Percentiles rank a stretch among this genome's conserved stretches.
These are phyloP conservation scores for Lathyrus oleraceus DNA, from an alignment of 306 rosid genomes.

Conservation along the genomic window DNA sequence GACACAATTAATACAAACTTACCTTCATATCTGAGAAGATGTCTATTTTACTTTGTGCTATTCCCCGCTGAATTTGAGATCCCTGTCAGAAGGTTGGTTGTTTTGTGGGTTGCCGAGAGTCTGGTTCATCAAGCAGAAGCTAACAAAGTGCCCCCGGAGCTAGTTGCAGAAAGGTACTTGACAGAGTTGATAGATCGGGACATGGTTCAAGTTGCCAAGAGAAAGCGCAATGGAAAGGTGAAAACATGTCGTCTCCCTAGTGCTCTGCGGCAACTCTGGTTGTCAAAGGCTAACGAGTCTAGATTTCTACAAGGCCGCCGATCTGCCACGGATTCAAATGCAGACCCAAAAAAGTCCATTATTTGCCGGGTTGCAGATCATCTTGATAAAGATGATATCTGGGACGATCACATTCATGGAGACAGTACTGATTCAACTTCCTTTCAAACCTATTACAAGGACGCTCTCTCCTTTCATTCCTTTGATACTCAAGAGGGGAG, in stretches of 20 bases:
- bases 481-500: conserved; percentile 44
- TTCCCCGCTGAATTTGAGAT: conserved; percentile 40
- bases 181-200: conserved; percentile 33
- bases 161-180: conserved; percentile 28
- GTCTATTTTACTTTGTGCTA: conserved; percentile 21
- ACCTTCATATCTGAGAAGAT: conserved; percentile 11
- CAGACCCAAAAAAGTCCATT: not conserved
- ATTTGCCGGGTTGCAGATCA: conserved; percentile 15
- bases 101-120: conserved; percentile 46
- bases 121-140: not conserved
- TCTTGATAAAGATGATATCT: not conserved
- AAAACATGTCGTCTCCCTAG: conserved; percentile 38
- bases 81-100: conserved; percentile 42
- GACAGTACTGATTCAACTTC: not conserved
- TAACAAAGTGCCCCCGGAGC: conserved; percentile 14
- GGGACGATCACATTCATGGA: conserved; percentile 26
- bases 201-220: conserved; percentile 31
- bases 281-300: not conserved
- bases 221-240: conserved; percentile 38
- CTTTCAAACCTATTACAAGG: not conserved
- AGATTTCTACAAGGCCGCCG: not conserved
- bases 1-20: not conserved
- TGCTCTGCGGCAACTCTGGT: conserved; percentile 5
- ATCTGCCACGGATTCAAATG: not conserved
- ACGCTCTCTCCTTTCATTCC: conserved; percentile 24